Evolutionary conservation across 768 basidiomycete species (phyloP).

Genomic region (Russula vinacea): DNA sequence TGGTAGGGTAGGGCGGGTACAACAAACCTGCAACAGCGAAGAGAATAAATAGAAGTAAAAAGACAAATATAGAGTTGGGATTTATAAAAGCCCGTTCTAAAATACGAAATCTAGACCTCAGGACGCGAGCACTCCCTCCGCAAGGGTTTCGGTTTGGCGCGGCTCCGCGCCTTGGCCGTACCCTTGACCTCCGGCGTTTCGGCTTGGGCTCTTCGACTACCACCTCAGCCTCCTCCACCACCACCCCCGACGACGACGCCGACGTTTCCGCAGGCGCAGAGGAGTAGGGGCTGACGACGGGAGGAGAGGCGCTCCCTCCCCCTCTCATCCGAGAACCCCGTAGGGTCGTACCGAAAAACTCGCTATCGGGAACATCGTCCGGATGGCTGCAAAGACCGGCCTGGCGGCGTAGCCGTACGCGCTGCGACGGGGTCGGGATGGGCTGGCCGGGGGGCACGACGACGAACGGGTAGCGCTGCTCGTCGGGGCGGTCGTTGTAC

Average conservation of each 20-base stretch:
- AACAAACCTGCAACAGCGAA: neutral
- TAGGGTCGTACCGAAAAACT: slow-evolving; percentile 29
- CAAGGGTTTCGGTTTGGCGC: slow-evolving; percentile 11
- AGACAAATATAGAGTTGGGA: neutral
- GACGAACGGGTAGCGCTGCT: slow-evolving; percentile 32
- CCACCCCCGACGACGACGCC: neutral
- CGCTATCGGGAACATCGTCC: slow-evolving; percentile 31
- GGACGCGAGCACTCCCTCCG: slow-evolving; percentile 16
- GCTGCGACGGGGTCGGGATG: slow-evolving; percentile 33
- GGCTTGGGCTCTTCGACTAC: slow-evolving; percentile 6
- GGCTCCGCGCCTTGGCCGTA: neutral
- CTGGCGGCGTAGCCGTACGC: slow-evolving; percentile 29
- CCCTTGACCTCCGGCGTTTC: slow-evolving; percentile 16
- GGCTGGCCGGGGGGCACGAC: slow-evolving; percentile 13
- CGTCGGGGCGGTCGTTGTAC: slow-evolving; percentile 31
- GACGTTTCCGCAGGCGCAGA: neutral
- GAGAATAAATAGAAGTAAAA: neutral
- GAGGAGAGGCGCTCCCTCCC: neutral
- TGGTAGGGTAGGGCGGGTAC: neutral
- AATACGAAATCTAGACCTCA: slow-evolving; percentile 10
- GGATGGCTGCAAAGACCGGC: slow-evolving; percentile 11
- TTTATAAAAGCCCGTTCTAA: neutral
- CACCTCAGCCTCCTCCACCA: neutral
- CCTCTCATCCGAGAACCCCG: slow-evolving; percentile 13
- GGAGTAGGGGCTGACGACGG: neutral